Conservation (phyloP, 345 rosid genomes). For the Hibiscus mutabilis region DNA sequence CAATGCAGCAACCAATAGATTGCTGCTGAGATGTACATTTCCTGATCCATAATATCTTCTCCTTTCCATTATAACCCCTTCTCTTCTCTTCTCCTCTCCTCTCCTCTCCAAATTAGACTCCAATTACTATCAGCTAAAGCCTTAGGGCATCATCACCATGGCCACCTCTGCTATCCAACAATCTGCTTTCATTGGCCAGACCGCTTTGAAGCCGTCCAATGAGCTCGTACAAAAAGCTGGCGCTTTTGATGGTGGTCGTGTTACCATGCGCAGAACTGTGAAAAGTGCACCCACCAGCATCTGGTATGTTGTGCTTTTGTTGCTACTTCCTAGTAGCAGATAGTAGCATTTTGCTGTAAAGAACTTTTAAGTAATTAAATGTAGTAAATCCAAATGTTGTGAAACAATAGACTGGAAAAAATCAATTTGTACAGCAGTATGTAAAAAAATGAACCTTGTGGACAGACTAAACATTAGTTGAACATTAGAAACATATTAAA, state of each 20-base stretch:
- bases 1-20: slow-evolving; percentile 35
- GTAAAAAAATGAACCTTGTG: no score
- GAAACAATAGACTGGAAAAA: no score
- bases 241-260: background rate
- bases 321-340: background rate
- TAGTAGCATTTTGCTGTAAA: no score
- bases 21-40: slow-evolving; percentile 36
- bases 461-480: no score
- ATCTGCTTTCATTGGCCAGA: background rate
- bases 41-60: slow-evolving; percentile 35
- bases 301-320: background rate
- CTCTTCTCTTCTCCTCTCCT: background rate
- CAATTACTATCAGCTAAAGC: background rate
- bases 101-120: background rate
- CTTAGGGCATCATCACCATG: background rate
- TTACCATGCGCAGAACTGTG: background rate
- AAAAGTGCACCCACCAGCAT: background rate
- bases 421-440: no score
- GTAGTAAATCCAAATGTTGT: no score
- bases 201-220: background rate
- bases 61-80: slow-evolving; percentile 25
- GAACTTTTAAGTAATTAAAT: no score
- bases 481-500: no score
- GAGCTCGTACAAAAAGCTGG: background rate
- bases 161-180: background rate